These are phyloP conservation scores for Cochlearia excelsa DNA, from an alignment of 345 rosid genomes.

Conservation along the genomic window DNA sequence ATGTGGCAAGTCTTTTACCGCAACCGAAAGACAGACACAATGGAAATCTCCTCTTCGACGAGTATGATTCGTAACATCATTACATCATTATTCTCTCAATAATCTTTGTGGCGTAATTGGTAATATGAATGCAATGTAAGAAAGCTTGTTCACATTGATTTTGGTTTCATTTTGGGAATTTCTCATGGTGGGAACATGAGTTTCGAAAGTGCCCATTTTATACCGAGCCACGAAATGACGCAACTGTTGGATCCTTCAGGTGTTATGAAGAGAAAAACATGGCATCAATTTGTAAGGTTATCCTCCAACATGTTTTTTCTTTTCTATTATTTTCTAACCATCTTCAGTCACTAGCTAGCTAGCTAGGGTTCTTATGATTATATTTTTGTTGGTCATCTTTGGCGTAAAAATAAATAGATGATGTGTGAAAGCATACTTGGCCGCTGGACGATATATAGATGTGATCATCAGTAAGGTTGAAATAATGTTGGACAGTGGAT, in stretches of 20 bases:
- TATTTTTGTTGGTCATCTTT: too few relatives aligned
- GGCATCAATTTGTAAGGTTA: constrained; percentile 74
- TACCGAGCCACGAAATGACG: constrained; percentile 99
- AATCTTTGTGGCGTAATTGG: constrained; percentile 1
- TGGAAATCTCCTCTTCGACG: constrained; percentile 96
- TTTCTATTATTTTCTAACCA: neutral
- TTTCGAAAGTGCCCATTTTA: constrained; percentile 98
- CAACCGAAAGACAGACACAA: constrained; percentile 99
- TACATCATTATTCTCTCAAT: neutral
- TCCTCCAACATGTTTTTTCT: neutral
- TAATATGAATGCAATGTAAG: constrained; percentile 51
- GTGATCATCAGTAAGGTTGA: constrained; percentile 78
- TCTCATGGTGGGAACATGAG: constrained; percentile 98
- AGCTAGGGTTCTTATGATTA: too few relatives aligned
- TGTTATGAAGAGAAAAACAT: constrained; percentile 86
- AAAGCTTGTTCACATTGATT: constrained; percentile 96
- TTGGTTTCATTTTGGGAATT: constrained; percentile 92
- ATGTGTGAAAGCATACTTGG: constrained; percentile 87
- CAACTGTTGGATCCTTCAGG: constrained; percentile 91
- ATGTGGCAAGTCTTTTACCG: constrained; percentile 93
- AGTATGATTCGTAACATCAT: constrained; percentile 41
- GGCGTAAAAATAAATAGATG: constrained; percentile 40
- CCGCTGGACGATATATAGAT: constrained; percentile 84
- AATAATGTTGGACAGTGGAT: constrained; percentile 93
- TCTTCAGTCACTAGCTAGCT: too few relatives aligned